Conservation (phyloP, 225 moss, liverwort and hornwort genomes). For the Physcomitrium patens region DNA sequence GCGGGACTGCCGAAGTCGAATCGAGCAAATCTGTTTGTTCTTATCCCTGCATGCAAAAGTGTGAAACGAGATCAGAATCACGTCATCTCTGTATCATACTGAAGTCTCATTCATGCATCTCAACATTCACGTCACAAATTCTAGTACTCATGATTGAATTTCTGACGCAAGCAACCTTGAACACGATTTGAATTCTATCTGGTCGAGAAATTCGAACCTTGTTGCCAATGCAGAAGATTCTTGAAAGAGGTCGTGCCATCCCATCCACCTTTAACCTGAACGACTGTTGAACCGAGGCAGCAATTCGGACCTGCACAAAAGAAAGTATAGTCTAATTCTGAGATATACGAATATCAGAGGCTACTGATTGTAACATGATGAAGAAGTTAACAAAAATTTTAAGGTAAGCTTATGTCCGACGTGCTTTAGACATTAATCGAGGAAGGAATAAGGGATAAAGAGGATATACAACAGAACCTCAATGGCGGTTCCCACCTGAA, state of each 20-base stretch:
- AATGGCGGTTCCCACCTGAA: conserved; percentile 41
- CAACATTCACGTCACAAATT: too few species aligned
- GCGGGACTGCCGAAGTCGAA: conserved; percentile 44
- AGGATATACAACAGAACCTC: neutral
- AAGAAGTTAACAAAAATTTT: neutral
- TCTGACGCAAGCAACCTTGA: neutral
- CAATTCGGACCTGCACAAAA: conserved; percentile 66
- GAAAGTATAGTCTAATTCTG: neutral
- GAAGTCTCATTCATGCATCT: too few species aligned
- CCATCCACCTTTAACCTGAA: conserved; percentile 66
- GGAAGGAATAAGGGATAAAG: neutral
- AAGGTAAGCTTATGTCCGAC: neutral
- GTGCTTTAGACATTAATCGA: neutral
- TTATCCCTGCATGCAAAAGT: conserved; percentile 37
- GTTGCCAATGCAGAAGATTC: conserved; percentile 66
- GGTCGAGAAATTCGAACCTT: conserved; percentile 44
- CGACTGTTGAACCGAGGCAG: conserved; percentile 48
- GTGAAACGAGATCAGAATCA: neutral
- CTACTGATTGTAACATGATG: neutral
- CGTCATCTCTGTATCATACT: too few species aligned
- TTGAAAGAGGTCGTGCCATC: conserved; percentile 82
- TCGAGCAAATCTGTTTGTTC: conserved; percentile 48
- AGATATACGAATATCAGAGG: neutral
- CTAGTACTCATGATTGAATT: too few species aligned
- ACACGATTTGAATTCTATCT: neutral